Evolutionary conservation across 305 asterid genomes (phyloP).

Genomic region (Solanum hybrid): DNA sequence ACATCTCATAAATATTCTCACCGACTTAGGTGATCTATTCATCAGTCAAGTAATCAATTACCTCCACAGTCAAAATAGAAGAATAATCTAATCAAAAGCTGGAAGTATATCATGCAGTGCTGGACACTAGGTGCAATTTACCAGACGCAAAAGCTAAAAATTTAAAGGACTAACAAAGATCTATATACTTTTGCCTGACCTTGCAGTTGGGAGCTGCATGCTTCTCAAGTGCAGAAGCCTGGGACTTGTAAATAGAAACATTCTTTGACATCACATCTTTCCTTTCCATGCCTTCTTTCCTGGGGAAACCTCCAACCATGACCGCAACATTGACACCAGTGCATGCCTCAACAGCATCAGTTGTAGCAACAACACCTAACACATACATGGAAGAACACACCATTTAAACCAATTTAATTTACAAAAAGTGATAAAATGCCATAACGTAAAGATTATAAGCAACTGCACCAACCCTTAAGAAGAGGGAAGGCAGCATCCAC

Average conservation of each 20-base stretch:
- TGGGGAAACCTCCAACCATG: conserved; percentile 98
- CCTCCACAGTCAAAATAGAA: not conserved
- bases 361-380: conserved; percentile 86
- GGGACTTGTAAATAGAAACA: conserved; percentile 92
- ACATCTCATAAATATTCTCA: not conserved
- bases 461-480: conserved; percentile 53
- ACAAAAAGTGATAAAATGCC: not conserved
- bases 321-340: conserved; percentile 75
- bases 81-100: not conserved
- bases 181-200: conserved; percentile 23
- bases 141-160: not conserved
- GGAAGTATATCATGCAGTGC: not conserved
- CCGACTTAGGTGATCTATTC: not conserved
- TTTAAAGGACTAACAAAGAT: too few species aligned
- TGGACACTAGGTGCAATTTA: not conserved
- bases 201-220: conserved; percentile 94
- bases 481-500: conserved; percentile 91
- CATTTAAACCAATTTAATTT: not conserved
- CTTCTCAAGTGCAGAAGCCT: conserved; percentile 93
- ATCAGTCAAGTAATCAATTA: not conserved
- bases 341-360: conserved; percentile 86
- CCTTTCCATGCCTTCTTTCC: conserved; percentile 98
- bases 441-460: not conserved
- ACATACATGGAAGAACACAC: not conserved
- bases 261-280: conserved; percentile 96